These are phyloP conservation scores for Tephrocybe rancida DNA, from an alignment of 768 basidiomycete genomes.

Conservation along the genomic window DNA sequence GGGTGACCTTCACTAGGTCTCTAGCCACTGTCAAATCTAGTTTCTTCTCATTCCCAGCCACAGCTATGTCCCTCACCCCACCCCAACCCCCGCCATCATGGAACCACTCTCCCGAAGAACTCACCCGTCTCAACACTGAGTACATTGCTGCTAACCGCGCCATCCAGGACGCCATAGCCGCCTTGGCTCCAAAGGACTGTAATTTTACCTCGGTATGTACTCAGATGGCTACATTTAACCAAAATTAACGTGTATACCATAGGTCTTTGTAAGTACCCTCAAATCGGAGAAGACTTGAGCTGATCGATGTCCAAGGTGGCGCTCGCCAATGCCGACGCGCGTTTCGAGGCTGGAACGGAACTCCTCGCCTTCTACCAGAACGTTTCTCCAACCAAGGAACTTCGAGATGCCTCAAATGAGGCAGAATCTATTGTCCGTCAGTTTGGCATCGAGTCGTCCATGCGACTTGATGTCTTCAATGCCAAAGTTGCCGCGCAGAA, in stretches of 20 bases:
- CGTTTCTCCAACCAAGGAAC: conserved; percentile 69
- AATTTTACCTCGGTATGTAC: conserved; percentile 65
- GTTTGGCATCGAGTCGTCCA: conserved; percentile 74
- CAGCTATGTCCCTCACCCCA: conserved; percentile 50
- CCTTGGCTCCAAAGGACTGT: conserved; percentile 56
- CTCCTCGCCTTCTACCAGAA: conserved; percentile 82
- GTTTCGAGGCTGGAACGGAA: conserved; percentile 51
- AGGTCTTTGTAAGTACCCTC: conserved; percentile 72
- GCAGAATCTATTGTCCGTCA: conserved; percentile 74
- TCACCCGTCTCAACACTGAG: conserved; percentile 57
- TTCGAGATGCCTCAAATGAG: conserved; percentile 81
- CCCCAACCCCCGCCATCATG: conserved; percentile 70
- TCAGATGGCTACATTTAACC: neutral
- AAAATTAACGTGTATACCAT: conserved; percentile 6
- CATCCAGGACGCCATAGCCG: conserved; percentile 60
- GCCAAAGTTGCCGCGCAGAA: conserved; percentile 71
- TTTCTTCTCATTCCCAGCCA: conserved; percentile 30
- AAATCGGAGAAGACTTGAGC: neutral
- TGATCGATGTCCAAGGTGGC: conserved; percentile 40
- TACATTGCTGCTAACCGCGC: conserved; percentile 58
- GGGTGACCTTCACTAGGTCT: conserved; percentile 21
- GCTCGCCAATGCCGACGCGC: conserved; percentile 63
- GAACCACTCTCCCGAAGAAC: conserved; percentile 66
- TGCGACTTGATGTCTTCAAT: conserved; percentile 80
- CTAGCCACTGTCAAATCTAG: conserved; percentile 29